Evolutionary conservation across 345 rosid genomes (phyloP), one percentile per base, ranked within the genome.

Genomic region (Euclidium syriacum): DNA sequence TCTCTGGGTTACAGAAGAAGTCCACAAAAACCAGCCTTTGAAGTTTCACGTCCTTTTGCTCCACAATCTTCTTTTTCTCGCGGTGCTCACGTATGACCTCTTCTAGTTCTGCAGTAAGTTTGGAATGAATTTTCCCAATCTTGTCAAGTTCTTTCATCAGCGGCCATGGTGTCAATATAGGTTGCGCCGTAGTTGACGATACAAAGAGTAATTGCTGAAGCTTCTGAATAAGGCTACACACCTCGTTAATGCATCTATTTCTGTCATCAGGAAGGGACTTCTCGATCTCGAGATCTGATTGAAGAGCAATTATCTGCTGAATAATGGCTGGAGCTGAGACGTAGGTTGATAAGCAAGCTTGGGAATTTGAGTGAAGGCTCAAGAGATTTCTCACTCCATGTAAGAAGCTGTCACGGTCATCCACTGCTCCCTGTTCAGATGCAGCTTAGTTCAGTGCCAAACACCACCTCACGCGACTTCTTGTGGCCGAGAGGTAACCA

Each of bases 181-280:
- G 99, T 44, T 87, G 99, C 8, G 99, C 96, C 23, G 97, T 94
- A 35, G 97, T 90, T 35, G 96, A 94, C 67, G 99, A 94, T 38
- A 97, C 91, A 77, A 94, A 94, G 23, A 87, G 79, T 55, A 87
- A 60, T 59, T 89, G 99, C 81, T 87, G 99, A 76, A 90, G 69
- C 60, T 79, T 94, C 49, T 87, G 88, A 74, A 87, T 85, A 44
- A 90, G 81, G 10, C 79, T 85, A 71, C 96, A 87, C 97, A 94
- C 83, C 68, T 85, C 96, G 67, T 90, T 81, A 67, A 94, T 90
- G 55, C 90, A 85, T 78, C 91, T 79, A 50, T 83, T 94, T 83
- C 97, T 83, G 77, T 87, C 95, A 63, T 81, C 91, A 8, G 97
- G 87, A 63, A 94, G 85, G 47, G 97, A 80, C 65, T 82, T 90